Base-by-base conservation (phyloP, 257 asterid genomes). In the Solanum corneliomulleri region DNA sequence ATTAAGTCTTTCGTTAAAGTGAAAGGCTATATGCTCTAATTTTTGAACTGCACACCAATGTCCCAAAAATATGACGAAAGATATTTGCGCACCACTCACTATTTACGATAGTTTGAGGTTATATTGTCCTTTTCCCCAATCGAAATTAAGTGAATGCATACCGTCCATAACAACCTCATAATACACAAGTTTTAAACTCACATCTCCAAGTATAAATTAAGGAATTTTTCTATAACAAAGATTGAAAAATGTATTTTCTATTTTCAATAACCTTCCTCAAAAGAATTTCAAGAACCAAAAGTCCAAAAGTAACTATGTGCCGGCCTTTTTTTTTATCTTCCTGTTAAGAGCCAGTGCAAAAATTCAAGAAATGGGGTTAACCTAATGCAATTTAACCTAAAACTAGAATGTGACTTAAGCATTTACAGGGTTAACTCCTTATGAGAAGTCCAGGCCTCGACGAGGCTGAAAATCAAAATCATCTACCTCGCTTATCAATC, bases 401-500 rank as follows among this genome's bases (percentile, higher is more conserved):
- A 88, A 81, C 85, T 81, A 81, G 29, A 91, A 80, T 87, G 90
- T 86, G 89, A 71, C 86, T 89, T 69, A 90, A 82, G 58, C 87
- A 90, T 93, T 83, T 91, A 93, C 93, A 92, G 64, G 85, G 89
- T 87, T 91, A 64, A 60, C 62, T 82, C 85, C 81, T 86, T 82
- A 76, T 42, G 89, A 86, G 58, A 39, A 74, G 68, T 80, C 87
- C 60, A 81, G 86, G 52, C 82, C 88, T 71, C 16, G 80, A 41
- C 56, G 85, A 70, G 87, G 87, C 85, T 45, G 82, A 82, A 85
- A 84, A 91, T 52, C 41, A 41, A 85, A 75, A 58, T 87, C 87
- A 95, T 41, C 87, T 86, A 27, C 90, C 90, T 86, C 88, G 94
- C 90, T 88, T 90, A 58, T 82, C 90, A 39, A 95, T 92, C 92